A percentile compares a stretch with the other conserved stretches of the same genome.
These are phyloP conservation scores for Metschnikowia amazonensis DNA, from an alignment of 805 yeast species.

Conservation along the genomic window DNA sequence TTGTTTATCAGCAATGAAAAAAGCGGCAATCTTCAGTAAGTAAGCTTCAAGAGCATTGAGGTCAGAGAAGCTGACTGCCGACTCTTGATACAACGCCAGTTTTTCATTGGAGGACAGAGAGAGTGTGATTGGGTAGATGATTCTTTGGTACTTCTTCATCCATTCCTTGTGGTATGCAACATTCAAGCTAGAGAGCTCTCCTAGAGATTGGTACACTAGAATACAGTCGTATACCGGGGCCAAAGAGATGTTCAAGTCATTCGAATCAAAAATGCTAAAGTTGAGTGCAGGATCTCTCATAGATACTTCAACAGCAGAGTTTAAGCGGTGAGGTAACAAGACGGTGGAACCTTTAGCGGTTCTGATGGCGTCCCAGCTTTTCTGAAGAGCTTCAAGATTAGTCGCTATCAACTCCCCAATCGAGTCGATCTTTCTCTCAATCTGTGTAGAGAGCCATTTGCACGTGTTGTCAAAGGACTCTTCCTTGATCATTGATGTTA, in stretches of 20 bases:
- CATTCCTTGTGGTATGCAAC: slow-evolving; percentile 68
- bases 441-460: slow-evolving; percentile 57
- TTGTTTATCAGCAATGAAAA: slow-evolving; percentile 70
- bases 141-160: slow-evolving; percentile 61
- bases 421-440: slow-evolving; percentile 56
- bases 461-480: slow-evolving; percentile 65
- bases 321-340: slow-evolving; percentile 60
- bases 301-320: slow-evolving; percentile 81
- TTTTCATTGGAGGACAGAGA: slow-evolving; percentile 26
- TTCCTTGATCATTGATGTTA: slow-evolving; percentile 67
- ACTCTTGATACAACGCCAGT: slow-evolving; percentile 28
- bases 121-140: slow-evolving; percentile 60
- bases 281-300: slow-evolving; percentile 55
- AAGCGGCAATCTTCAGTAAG: slow-evolving; percentile 64
- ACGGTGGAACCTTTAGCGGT: slow-evolving; percentile 34
- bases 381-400: slow-evolving; percentile 52
- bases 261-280: slow-evolving; percentile 47
- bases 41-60: slow-evolving; percentile 47
- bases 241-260: slow-evolving; percentile 46
- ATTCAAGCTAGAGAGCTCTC: slow-evolving; percentile 57
- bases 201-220: slow-evolving; percentile 72
- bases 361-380: slow-evolving; percentile 54
- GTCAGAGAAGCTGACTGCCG: slow-evolving; percentile 26
- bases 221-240: slow-evolving; percentile 80
- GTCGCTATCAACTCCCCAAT: slow-evolving; percentile 58